These are phyloP conservation scores for Trichoderma orchidacearum DNA, from an alignment of 495 filamentous ascomycete species.

Conservation along the genomic window DNA sequence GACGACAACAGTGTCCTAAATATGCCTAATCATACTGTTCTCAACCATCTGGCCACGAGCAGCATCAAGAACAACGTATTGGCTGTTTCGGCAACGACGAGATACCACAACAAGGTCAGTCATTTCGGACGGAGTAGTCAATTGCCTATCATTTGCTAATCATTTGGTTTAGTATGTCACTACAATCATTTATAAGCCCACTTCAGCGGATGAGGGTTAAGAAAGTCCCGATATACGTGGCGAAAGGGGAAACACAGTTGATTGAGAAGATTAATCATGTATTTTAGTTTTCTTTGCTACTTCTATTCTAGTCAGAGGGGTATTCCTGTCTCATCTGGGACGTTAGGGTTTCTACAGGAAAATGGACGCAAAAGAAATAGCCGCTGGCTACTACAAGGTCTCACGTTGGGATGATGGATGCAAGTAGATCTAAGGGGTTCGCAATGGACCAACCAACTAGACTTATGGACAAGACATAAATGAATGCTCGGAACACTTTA, in stretches of 20 bases:
- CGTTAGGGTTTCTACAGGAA: too few relatives aligned
- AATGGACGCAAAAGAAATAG: too few relatives aligned
- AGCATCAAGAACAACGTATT: slow-evolving; percentile 94
- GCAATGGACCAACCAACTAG: neutral
- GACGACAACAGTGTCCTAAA: slow-evolving; percentile 93
- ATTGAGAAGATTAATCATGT: neutral
- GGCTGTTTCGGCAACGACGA: slow-evolving; percentile 91
- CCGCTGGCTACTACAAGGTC: too few relatives aligned
- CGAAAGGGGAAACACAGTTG: too few relatives aligned
- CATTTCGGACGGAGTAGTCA: neutral
- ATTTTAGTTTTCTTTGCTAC: too few relatives aligned
- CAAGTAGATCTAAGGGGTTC: neutral
- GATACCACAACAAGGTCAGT: slow-evolving; percentile 88
- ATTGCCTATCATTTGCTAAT: neutral
- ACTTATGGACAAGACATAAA: neutral
- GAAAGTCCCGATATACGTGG: neutral
- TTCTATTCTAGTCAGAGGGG: too few relatives aligned
- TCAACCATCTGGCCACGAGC: slow-evolving; percentile 96
- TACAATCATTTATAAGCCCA: slow-evolving; percentile 94
- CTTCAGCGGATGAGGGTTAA: slow-evolving; percentile 14
- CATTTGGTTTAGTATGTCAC: slow-evolving; percentile 70
- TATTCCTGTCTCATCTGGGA: too few relatives aligned
- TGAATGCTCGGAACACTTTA: neutral
- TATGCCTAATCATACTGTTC: slow-evolving; percentile 91
- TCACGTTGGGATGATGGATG: too few relatives aligned